Base-by-base conservation (phyloP, 2,329 filamentous ascomycete genomes). In the Neopestalotiopsis sp. region DNA sequence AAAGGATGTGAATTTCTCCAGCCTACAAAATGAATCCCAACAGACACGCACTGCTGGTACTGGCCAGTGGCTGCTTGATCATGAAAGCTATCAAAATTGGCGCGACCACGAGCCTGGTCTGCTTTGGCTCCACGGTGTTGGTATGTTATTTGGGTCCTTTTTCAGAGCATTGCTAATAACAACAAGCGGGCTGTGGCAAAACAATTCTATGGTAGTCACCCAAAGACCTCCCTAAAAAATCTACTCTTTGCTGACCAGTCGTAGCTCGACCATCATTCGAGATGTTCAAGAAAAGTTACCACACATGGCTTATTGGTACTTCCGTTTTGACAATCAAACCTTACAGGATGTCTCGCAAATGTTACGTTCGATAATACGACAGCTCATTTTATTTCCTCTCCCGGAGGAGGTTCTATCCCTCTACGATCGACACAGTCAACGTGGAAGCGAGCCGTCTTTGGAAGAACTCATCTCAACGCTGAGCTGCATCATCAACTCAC, bases 1-100 rank as follows among this genome's bases (percentile, higher is more conserved):
- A 1, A 38, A 42, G 28, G 59, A 42, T 13, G 32, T 13, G 17
- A 42, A 42, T 32, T 62, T 62, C n/a, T 62, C 59, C 14, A 14
- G 9, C 10, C 34, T 42, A 2, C 59, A 62, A 17, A 62, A 62
- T 24, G 30, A 38, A 13, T 62, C 59, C 3, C 59, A 62, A 20
- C 59, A 40, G n/a, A n/a, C 59, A n/a, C 59, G 24, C 4, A 62
- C 59, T 20, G 30, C 30, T n/a, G 59, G 59, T 3, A 62, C 59
- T 42, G 59, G 59, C n/a, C 59, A 62, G 32, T 62, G 59, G 59
- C 12, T 62, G 32, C 59, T 62, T 3, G 20, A 62, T 5, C 24
- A 34, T 38, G 3, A 3, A 62, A 17, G 12, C 3, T 62, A 62
- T 38, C 28, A 20, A 62, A 20, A 42, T 34, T 62, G 59, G 59